phyloP scores from a whole-genome alignment of 2,329 filamentous ascomycete genomes.

The Aureobasidium sp. region DNA sequence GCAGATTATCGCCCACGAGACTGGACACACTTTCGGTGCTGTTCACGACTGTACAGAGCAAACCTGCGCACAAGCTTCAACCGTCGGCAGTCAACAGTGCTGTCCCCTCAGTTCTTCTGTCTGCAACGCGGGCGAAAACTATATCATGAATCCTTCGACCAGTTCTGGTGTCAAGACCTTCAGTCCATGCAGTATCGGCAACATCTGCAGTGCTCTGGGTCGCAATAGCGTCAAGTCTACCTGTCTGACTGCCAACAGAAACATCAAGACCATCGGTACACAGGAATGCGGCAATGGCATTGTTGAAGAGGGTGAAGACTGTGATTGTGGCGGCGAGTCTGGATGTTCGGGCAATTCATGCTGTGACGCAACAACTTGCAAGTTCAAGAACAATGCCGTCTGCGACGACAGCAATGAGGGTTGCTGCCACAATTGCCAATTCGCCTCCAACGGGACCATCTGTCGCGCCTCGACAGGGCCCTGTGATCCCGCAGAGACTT shows the following conservation, averaged over 20 bases:
- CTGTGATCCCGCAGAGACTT: slow-evolving; percentile 82
- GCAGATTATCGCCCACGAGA: slow-evolving; percentile 94
- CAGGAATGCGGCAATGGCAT: slow-evolving; percentile 95
- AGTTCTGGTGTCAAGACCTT: slow-evolving; percentile 66
- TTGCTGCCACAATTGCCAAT: slow-evolving; percentile 68
- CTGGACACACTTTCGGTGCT: slow-evolving; percentile 89
- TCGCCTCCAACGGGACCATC: slow-evolving; percentile 59
- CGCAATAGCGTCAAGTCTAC: slow-evolving; percentile 66
- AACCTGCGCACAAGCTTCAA: slow-evolving; percentile 59
- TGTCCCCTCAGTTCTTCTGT: slow-evolving; percentile 63
- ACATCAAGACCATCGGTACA: slow-evolving; percentile 72
- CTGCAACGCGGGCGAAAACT: slow-evolving; percentile 72
- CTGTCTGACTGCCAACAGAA: slow-evolving; percentile 80
- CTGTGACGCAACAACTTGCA: slow-evolving; percentile 82
- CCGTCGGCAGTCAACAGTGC: slow-evolving; percentile 59
- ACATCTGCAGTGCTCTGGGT: slow-evolving; percentile 81
- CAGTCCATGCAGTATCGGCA: slow-evolving; percentile 83
- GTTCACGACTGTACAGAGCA: slow-evolving; percentile 78
- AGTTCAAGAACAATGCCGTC: slow-evolving; percentile 65
- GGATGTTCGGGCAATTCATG: slow-evolving; percentile 71
- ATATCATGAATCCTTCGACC: slow-evolving; percentile 95
- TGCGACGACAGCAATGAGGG: slow-evolving; percentile 83
- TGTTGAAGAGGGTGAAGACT: slow-evolving; percentile 88
- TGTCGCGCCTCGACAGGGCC: slow-evolving; percentile 72
- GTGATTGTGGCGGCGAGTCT: slow-evolving; percentile 77